phyloP scores from a whole-genome alignment of 352 stramenopile genomes.

The Phytophthora fragariaefolia region DNA sequence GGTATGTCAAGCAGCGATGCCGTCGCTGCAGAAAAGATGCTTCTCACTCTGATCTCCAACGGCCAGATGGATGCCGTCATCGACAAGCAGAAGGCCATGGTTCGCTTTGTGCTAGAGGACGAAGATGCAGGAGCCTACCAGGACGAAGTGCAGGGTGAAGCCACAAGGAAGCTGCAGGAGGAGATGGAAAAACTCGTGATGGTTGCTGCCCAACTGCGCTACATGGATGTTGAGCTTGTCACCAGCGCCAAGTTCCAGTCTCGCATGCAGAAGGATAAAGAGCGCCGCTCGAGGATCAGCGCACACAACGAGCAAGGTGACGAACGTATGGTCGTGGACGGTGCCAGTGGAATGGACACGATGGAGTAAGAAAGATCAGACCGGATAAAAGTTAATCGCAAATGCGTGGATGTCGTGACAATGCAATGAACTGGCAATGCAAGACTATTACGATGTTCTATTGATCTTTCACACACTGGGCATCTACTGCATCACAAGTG shows the following conservation, averaged over 20 bases:
- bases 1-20: slow-evolving; percentile 46
- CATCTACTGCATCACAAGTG: slow-evolving; percentile 78
- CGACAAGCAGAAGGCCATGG: slow-evolving; percentile 79
- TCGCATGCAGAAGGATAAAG: slow-evolving; percentile 79
- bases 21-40: slow-evolving; percentile 61
- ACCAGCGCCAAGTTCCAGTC: slow-evolving; percentile 84
- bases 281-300: slow-evolving; percentile 59
- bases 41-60: slow-evolving; percentile 60
- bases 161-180: slow-evolving; percentile 59
- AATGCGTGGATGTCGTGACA: slow-evolving; percentile 9
- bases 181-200: slow-evolving; percentile 81
- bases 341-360: slow-evolving; percentile 57
- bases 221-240: slow-evolving; percentile 83
- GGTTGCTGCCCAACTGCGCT: slow-evolving; percentile 71
- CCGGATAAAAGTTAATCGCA: slow-evolving; percentile 6
- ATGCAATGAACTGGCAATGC: slow-evolving; percentile 14
- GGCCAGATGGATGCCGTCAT: slow-evolving; percentile 71
- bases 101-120: slow-evolving; percentile 78
- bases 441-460: slow-evolving; percentile 10
- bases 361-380: slow-evolving; percentile 44
- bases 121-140: slow-evolving; percentile 38
- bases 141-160: slow-evolving; percentile 48
- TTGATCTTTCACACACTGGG: slow-evolving; percentile 6
- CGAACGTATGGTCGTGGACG: slow-evolving; percentile 46
- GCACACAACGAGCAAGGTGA: slow-evolving; percentile 58